A percentile compares a stretch with the other conserved stretches of the same genome.
These are phyloP conservation scores for Boletus sp. DNA, from an alignment of 1,284 basidiomycete species.

Conservation along the genomic window DNA sequence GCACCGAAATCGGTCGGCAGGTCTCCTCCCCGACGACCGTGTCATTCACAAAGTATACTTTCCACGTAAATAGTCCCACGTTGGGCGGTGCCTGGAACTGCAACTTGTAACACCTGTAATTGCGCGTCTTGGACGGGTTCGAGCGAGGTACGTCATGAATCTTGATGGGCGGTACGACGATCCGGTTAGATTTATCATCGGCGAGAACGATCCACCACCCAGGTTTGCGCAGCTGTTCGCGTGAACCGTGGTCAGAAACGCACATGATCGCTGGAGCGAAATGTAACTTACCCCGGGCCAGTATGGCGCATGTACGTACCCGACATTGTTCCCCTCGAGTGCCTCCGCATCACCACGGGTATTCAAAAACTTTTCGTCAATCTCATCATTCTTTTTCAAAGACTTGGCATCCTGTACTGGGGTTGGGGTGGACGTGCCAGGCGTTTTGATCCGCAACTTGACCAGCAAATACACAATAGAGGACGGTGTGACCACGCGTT, in stretches of 20 bases:
- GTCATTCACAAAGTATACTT: slow-evolving; percentile 84
- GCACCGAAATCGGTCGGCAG: slow-evolving; percentile 72
- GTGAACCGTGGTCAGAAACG: slow-evolving; percentile 6
- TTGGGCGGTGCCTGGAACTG: slow-evolving; percentile 95
- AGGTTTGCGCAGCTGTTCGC: slow-evolving; percentile 72
- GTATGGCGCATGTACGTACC: slow-evolving; percentile 87
- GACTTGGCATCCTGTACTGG: slow-evolving; percentile 49
- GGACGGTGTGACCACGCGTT: slow-evolving; percentile 85
- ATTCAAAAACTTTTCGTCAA: slow-evolving; percentile 69
- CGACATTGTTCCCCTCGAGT: slow-evolving; percentile 48
- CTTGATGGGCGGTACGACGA: slow-evolving; percentile 91
- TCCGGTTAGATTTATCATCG: slow-evolving; percentile 87
- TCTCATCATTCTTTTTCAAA: slow-evolving; percentile 56
- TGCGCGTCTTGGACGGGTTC: slow-evolving; percentile 56
- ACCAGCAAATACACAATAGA: slow-evolving; percentile 89
- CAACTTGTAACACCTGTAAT: slow-evolving; percentile 84
- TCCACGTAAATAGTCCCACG: slow-evolving; percentile 89
- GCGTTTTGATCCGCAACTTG: slow-evolving; percentile 73
- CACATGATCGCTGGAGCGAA: neutral
- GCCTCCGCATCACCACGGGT: slow-evolving; percentile 69
- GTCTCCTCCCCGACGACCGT: slow-evolving; percentile 87
- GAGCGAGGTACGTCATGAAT: slow-evolving; percentile 82
- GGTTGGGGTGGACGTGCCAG: slow-evolving; percentile 27
- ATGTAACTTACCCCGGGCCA: slow-evolving; percentile 79
- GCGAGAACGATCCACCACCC: slow-evolving; percentile 93